Percentiles rank a stretch among this genome's conserved stretches.
phyloP scores from a whole-genome alignment of 192 early-diverging fungal genomes.

The Jimgerdemannia flammicorona region DNA sequence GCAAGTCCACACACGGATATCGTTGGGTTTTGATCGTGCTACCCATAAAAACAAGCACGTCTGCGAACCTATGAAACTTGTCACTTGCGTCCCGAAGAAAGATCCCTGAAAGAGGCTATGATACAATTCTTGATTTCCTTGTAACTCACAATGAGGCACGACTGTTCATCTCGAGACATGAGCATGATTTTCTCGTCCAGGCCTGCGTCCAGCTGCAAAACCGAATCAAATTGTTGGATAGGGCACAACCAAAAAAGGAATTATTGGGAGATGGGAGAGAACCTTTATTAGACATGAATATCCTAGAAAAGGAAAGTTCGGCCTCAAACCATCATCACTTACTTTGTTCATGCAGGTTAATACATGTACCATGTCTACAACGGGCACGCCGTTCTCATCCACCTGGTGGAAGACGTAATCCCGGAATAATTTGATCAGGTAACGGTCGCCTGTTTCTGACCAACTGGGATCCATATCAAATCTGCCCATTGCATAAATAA shows the following conservation, averaged over 20 bases:
- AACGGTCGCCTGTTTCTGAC: constrained; percentile 98
- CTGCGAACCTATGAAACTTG: too few relatives aligned
- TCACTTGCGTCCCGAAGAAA: constrained; percentile 44
- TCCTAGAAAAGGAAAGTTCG: too few relatives aligned
- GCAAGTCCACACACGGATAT: too few relatives aligned
- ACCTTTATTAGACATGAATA: too few relatives aligned
- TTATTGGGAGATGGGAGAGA: constrained; percentile 3
- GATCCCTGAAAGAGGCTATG: constrained; percentile 80
- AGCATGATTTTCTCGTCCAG: constrained; percentile 92
- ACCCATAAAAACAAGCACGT: too few relatives aligned
- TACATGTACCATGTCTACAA: constrained; percentile 91
- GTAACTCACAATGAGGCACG: constrained; percentile 96
- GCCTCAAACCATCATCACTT: constrained; percentile 2
- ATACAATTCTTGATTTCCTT: constrained; percentile 91
- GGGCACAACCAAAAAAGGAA: not conserved
- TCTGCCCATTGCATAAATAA: constrained; percentile 28
- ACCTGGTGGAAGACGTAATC: constrained; percentile 99
- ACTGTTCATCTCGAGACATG: constrained; percentile 93
- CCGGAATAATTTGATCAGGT: constrained; percentile 95
- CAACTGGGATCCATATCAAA: constrained; percentile 89
- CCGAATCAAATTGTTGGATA: not conserved
- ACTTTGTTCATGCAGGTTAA: constrained; percentile 95
- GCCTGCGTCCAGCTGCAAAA: constrained; percentile 84
- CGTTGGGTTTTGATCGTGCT: too few relatives aligned
- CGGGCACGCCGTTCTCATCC: constrained; percentile 74